A percentile compares a stretch with the other conserved stretches of the same genome.
Conservation (phyloP, 2,329 filamentous ascomycete species). For the Hypoxylon sp. region DNA sequence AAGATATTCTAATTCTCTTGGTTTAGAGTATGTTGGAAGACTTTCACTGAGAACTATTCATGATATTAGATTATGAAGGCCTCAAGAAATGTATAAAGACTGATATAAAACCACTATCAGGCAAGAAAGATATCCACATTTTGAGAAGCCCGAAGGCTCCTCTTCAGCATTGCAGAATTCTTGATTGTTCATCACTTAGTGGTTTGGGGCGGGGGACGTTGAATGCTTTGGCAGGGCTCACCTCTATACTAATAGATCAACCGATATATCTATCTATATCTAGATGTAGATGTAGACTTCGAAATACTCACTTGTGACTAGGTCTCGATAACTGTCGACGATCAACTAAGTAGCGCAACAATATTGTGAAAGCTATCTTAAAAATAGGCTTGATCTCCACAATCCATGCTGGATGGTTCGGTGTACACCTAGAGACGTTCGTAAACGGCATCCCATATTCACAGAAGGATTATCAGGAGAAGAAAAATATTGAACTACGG, state of each 20-base stretch:
- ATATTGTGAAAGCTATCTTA: background rate
- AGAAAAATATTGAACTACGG: constrained; percentile 12
- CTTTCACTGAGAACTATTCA: constrained; percentile 2
- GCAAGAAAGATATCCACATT: constrained; percentile 55
- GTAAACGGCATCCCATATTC: background rate
- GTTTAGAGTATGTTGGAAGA: background rate
- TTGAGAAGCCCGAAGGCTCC: constrained; percentile 45
- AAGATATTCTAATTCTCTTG: background rate
- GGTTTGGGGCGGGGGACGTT: constrained; percentile 5
- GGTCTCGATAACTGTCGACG: too few relatives aligned
- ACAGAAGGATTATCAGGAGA: background rate
- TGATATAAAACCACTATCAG: constrained; percentile 46
- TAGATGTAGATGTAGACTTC: background rate
- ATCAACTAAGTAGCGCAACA: background rate
- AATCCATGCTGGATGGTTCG: background rate
- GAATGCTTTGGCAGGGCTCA: background rate
- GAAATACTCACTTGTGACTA: background rate
- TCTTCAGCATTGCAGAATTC: constrained; percentile 58
- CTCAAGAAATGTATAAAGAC: background rate
- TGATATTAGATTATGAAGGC: constrained; percentile 12
- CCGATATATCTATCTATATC: background rate
- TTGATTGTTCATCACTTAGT: constrained; percentile 54
- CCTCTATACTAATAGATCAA: background rate
- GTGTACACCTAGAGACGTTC: background rate
- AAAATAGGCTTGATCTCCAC: background rate